phyloP scores from a whole-genome alignment of 345 rosid species.

The Populus davidiana region DNA sequence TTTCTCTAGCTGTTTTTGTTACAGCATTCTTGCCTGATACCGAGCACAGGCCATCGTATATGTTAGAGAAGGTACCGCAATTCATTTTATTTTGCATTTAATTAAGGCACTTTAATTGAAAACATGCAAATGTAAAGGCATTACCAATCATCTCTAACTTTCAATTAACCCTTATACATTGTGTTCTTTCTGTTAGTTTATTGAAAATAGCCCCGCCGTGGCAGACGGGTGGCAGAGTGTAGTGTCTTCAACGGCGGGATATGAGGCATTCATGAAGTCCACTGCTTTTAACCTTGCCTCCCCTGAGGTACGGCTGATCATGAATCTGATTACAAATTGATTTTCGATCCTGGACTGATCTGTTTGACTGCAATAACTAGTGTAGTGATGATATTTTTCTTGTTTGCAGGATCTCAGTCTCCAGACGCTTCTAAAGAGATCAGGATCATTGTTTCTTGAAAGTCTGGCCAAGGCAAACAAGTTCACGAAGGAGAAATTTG shows the following conservation, averaged over 20 bases:
- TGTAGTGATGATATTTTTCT: background rate
- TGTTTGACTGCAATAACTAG: background rate
- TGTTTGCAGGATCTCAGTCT: background rate
- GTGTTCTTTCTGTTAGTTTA: too few relatives aligned
- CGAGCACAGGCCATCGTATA: background rate
- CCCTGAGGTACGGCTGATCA: background rate
- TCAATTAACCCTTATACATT: too few relatives aligned
- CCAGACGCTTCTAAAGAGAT: background rate
- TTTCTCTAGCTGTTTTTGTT: constrained; percentile 8
- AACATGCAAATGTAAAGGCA: background rate
- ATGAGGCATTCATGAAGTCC: background rate
- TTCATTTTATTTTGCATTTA: background rate
- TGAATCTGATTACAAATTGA: background rate
- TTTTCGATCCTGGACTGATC: background rate
- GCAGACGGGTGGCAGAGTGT: too few relatives aligned
- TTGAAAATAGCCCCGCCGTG: too few relatives aligned
- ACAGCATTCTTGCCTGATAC: constrained; percentile 12
- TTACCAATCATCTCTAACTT: too few relatives aligned
- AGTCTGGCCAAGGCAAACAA: background rate
- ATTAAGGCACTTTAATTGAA: too few relatives aligned
- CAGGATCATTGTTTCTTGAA: background rate
- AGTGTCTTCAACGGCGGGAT: too few relatives aligned
- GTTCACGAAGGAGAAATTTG: constrained; percentile 1
- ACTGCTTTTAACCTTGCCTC: background rate
- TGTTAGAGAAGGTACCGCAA: background rate